phyloP scores from a whole-genome alignment of 1,139 yeast genomes.

The Trichomonascaceae sp. region DNA sequence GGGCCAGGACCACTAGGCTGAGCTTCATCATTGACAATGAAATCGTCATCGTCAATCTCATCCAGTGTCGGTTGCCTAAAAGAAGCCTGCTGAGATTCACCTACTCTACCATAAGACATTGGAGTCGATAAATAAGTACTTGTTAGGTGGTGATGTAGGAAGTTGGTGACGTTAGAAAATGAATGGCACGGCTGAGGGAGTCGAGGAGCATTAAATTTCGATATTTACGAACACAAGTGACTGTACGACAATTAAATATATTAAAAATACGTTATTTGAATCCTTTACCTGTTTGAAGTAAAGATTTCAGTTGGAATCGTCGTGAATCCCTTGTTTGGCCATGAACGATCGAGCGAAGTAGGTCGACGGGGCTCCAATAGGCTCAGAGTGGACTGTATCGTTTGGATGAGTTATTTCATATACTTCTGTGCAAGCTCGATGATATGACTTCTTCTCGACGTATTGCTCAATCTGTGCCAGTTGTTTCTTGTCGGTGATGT shows the following conservation, averaged over 20 bases:
- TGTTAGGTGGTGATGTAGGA: neutral
- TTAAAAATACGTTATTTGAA: neutral
- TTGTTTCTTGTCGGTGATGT: constrained; percentile 58
- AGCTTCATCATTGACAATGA: constrained; percentile 23
- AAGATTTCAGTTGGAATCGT: neutral
- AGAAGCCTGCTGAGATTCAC: neutral
- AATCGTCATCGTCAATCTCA: constrained; percentile 19
- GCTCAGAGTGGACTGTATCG: constrained; percentile 33
- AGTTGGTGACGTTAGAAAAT: neutral
- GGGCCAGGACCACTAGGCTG: constrained; percentile 9
- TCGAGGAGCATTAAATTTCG: neutral
- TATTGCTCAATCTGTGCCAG: constrained; percentile 46
- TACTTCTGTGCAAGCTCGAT: constrained; percentile 84
- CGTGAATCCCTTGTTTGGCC: neutral
- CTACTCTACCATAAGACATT: neutral
- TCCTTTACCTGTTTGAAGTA: neutral
- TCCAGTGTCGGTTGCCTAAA: neutral
- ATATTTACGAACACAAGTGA: neutral
- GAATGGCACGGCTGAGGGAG: neutral
- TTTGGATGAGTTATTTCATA: constrained; percentile 70
- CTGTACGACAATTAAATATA: neutral
- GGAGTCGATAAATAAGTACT: neutral
- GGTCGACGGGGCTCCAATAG: constrained; percentile 78
- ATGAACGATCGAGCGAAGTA: constrained; percentile 60
- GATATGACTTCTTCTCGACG: constrained; percentile 64